Evolutionary conservation across 139 green algal genomes (phyloP), one percentile per base, ranked within the genome.

Genomic region (Chlamydomonas incerta): DNA sequence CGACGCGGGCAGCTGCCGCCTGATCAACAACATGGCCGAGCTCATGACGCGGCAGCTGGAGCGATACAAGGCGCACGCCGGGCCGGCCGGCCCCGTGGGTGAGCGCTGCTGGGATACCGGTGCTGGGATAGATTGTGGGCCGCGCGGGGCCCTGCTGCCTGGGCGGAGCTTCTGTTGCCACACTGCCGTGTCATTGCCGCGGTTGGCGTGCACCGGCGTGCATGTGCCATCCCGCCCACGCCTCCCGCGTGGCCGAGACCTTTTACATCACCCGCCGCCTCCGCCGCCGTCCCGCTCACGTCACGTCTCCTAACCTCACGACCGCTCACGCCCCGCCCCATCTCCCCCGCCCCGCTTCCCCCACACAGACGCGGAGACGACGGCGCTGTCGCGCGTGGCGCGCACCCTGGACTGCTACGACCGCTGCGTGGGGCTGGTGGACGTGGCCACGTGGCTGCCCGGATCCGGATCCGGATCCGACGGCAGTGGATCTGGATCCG

Each of bases 1-100:
- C 34, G 50, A 58, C 28, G 80, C 55, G 13, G 52, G 15, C 4
- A 33, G 69, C 20, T 76, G 66, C 67, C 46, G 34, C 6, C 50
- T 85, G 24, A 21, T 85, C 15, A 85, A 85, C 66, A 77, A 76
- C 80, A 35, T 85, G 80, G 67, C 80, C 26, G 66, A 85, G 47
- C 50, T 85, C 1, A n/a, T 69, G 67, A 52, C 65, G 5, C 8
- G 67, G 33, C 50, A 76, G 11, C 18, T 85, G 52, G 80, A 85
- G 47, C 47, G 80, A 4, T 60, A 47, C 58, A 9, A n/a, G 29
- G 20, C 46, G 10, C 21, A 60, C 37, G 77, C 77, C 5, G 77
- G 75, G 15, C 60, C 63, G 55, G 46, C 77, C 23, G 77, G 63
- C 15, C 41, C 24, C 11, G 65, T 37, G 24, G 77, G 77, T 83